Percentiles rank a stretch among this genome's conserved stretches.
Evolutionary conservation across 2,329 filamentous ascomycete genomes (phyloP).

Genomic region (Penicillium sp.): DNA sequence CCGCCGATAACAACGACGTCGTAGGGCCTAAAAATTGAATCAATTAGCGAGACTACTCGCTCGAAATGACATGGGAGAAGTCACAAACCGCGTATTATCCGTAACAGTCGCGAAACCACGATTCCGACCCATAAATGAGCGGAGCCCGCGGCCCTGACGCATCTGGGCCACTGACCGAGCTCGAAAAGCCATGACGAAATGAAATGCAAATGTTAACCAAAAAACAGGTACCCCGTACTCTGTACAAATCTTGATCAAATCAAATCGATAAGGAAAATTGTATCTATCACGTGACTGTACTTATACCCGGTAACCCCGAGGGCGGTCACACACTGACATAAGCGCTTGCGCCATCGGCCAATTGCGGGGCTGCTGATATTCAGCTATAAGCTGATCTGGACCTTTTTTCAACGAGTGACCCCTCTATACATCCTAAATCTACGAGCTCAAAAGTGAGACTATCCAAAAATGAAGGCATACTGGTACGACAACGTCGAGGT

Average conservation of each 20-base stretch:
- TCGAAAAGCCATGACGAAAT: conserved; percentile 35
- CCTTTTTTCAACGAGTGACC: neutral
- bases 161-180: conserved; percentile 27
- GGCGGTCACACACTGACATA: conserved; percentile 19
- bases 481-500: conserved; percentile 67
- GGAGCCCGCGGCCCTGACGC: conserved; percentile 25
- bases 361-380: conserved; percentile 30
- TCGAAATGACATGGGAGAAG: neutral
- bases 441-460: neutral
- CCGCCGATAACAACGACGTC: conserved; percentile 96
- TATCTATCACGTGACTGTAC: conserved; percentile 8
- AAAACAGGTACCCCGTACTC: neutral
- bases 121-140: conserved; percentile 15
- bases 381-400: conserved; percentile 11
- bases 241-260: neutral
- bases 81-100: conserved; percentile 34
- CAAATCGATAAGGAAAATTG: conserved; percentile 19
- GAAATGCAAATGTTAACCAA: neutral
- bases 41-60: conserved; percentile 2
- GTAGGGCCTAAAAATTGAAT: conserved; percentile 55
- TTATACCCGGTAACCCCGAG: conserved; percentile 18
- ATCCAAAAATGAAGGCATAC: conserved; percentile 61
- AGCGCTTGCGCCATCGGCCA: conserved; percentile 28
- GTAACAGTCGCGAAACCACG: conserved; percentile 41
- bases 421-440: neutral